phyloP scores from a whole-genome alignment of 257 asterid species.

The Petunia secreta region DNA sequence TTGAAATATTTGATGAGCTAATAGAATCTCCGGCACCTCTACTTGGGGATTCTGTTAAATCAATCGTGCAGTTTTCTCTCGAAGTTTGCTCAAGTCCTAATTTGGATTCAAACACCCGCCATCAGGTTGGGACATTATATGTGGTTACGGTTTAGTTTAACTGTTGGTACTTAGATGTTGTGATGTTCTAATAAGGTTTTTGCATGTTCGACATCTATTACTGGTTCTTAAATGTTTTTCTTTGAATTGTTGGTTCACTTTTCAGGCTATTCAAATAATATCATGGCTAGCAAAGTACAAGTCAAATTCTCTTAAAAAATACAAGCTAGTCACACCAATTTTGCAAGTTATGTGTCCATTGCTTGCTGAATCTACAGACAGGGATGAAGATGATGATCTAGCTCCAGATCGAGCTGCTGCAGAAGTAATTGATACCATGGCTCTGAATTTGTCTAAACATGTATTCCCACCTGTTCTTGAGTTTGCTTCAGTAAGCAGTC shows the following conservation, averaged over 20 bases:
- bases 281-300: constrained; percentile 97
- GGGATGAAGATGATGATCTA: constrained; percentile 88
- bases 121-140: constrained; percentile 60
- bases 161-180: constrained; percentile 5
- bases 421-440: constrained; percentile 98
- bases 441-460: constrained; percentile 77
- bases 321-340: constrained; percentile 92
- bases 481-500: constrained; percentile 90
- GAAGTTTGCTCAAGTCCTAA: constrained; percentile 89
- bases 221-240: constrained; percentile 19
- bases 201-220: neutral
- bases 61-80: constrained; percentile 94
- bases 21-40: constrained; percentile 99
- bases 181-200: neutral
- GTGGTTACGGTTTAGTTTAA: constrained; percentile 4
- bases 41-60: constrained; percentile 94
- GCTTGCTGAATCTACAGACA: constrained; percentile 80
- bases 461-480: constrained; percentile 93
- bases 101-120: constrained; percentile 87
- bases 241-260: constrained; percentile 26
- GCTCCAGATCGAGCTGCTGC: constrained; percentile 99
- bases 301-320: constrained; percentile 86
- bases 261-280: constrained; percentile 95
- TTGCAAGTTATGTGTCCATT: constrained; percentile 95
- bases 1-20: constrained; percentile 97